These are phyloP conservation scores for Giardia muris DNA, from an alignment of 208 protist species.

Conservation along the genomic window DNA sequence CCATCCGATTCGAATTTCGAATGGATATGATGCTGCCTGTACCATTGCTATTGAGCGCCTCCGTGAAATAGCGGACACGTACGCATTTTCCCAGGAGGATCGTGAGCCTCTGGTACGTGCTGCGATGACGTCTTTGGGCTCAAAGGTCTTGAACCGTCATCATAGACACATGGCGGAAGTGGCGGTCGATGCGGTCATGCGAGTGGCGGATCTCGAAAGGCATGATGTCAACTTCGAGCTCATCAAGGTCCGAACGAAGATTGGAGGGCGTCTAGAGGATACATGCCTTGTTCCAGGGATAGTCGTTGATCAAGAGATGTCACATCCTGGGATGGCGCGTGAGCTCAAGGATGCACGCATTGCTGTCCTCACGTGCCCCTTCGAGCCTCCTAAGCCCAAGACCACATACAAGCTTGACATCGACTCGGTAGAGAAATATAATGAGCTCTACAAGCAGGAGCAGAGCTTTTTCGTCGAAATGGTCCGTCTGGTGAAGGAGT, in stretches of 20 bases:
- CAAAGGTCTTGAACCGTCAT: constrained; percentile 88
- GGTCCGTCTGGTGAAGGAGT: constrained; percentile 67
- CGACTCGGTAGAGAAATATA: constrained; percentile 68
- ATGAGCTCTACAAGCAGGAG: constrained; percentile 79
- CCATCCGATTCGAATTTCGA: constrained; percentile 88
- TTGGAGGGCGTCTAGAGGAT: constrained; percentile 46
- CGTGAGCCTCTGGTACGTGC: constrained; percentile 72
- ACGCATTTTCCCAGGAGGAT: constrained; percentile 54
- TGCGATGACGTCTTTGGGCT: constrained; percentile 89
- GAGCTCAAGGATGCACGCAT: constrained; percentile 86
- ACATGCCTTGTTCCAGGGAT: constrained; percentile 38
- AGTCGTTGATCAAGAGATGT: constrained; percentile 33
- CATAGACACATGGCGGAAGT: constrained; percentile 86
- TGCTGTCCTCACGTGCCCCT: constrained; percentile 95
- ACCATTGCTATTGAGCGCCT: constrained; percentile 74
- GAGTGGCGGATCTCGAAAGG: constrained; percentile 89
- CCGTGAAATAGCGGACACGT: constrained; percentile 60
- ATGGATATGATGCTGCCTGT: constrained; percentile 88
- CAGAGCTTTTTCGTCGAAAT: constrained; percentile 89
- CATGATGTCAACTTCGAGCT: constrained; percentile 98
- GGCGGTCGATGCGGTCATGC: constrained; percentile 87
- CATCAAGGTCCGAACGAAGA: constrained; percentile 90
- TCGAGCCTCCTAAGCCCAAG: constrained; percentile 99
- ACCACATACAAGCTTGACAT: constrained; percentile 96
- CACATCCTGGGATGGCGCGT: constrained; percentile 64